Percentiles rank a stretch among this genome's conserved stretches.
These are phyloP conservation scores for Russula foetens DNA, from an alignment of 768 basidiomycete species.

Conservation along the genomic window DNA sequence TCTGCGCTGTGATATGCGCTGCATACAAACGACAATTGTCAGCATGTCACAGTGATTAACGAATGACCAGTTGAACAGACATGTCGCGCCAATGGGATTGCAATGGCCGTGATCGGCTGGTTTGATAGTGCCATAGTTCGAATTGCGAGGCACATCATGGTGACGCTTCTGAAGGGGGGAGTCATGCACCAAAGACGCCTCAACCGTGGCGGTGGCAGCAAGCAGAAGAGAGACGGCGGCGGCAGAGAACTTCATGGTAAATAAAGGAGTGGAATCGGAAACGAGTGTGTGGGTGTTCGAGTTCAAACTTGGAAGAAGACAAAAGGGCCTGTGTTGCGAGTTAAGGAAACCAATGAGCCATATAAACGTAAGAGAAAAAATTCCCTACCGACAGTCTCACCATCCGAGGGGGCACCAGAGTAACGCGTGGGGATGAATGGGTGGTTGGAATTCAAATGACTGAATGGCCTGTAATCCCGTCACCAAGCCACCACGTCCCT, in stretches of 20 bases:
- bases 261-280: neutral
- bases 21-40: neutral
- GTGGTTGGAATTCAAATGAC: too few species aligned
- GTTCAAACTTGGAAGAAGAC: neutral
- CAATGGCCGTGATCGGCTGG: neutral
- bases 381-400: too few species aligned
- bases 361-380: neutral
- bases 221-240: conserved; percentile 1
- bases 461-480: too few species aligned
- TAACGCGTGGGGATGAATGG: too few species aligned
- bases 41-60: neutral
- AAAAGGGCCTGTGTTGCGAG: neutral
- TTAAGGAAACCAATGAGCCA: neutral
- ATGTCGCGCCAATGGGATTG: conserved; percentile 1
- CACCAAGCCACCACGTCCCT: neutral
- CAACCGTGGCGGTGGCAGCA: neutral
- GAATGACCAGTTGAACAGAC: neutral
- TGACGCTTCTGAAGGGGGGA: neutral
- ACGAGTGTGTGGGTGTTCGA: neutral
- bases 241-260: conserved; percentile 8
- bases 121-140: neutral
- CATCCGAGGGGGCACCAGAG: neutral
- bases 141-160: neutral
- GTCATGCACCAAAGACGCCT: neutral
- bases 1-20: conserved; percentile 42